A percentile compares a stretch with the other conserved stretches of the same genome.
phyloP scores from a whole-genome alignment of 768 basidiomycete species.

The Agaricus subrufescens region DNA sequence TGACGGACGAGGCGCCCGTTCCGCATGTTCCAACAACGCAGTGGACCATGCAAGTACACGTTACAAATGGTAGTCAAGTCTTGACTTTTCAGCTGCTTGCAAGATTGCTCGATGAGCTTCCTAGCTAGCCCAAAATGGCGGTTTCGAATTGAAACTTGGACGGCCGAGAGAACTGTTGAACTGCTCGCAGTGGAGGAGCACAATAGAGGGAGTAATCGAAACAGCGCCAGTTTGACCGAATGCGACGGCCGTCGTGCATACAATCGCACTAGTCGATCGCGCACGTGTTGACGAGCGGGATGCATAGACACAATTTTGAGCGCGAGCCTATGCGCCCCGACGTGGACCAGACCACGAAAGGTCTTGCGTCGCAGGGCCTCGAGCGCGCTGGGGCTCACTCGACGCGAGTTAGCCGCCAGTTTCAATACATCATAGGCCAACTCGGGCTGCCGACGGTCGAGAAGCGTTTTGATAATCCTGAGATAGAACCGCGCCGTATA shows the following conservation, averaged over 20 bases:
- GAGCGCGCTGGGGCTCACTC: constrained; percentile 14
- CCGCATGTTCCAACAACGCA: constrained; percentile 25
- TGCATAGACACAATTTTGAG: neutral
- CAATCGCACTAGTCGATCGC: neutral
- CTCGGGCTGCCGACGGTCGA: constrained; percentile 34
- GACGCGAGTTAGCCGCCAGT: constrained; percentile 15
- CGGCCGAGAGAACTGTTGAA: constrained; percentile 26
- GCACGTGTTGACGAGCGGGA: neutral
- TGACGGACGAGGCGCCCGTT: constrained; percentile 44
- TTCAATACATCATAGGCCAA: constrained; percentile 28
- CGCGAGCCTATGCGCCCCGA: constrained; percentile 16
- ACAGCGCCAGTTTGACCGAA: neutral
- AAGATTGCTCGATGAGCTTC: constrained; percentile 29
- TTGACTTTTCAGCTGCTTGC: constrained; percentile 21
- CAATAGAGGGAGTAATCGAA: neutral
- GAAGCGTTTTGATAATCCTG: constrained; percentile 34
- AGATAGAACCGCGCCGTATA: constrained; percentile 35
- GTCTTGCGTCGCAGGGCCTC: constrained; percentile 28
- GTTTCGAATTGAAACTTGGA: constrained; percentile 35
- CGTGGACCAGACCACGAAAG: constrained; percentile 21
- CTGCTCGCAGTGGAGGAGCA: constrained; percentile 15
- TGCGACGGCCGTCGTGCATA: neutral
- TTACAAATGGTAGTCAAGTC: constrained; percentile 49
- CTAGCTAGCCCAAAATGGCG: constrained; percentile 41
- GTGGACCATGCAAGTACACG: constrained; percentile 44